Percentiles rank a stretch among this genome's conserved stretches.
Evolutionary conservation across 768 basidiomycete species (phyloP).

Genomic region (Paxillus involutus): DNA sequence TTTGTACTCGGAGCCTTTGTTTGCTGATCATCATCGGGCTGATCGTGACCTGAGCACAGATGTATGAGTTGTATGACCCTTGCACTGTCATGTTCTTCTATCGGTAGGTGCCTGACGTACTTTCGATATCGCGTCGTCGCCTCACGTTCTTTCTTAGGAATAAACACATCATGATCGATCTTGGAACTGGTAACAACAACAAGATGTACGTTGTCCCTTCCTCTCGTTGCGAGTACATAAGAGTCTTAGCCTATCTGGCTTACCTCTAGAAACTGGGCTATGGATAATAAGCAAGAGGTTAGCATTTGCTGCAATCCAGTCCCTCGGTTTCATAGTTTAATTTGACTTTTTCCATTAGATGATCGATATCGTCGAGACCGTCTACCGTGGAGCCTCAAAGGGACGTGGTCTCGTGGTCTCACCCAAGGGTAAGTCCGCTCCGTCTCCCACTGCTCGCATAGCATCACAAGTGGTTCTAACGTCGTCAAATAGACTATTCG

Average conservation of each 20-base stretch:
- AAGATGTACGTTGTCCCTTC: conserved; percentile 72
- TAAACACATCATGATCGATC: conserved; percentile 99
- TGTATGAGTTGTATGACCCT: conserved; percentile 98
- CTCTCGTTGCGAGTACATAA: neutral
- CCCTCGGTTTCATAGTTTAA: neutral
- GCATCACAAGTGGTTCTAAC: neutral
- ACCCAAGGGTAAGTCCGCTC: conserved; percentile 70
- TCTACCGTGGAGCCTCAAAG: conserved; percentile 96
- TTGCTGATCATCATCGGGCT: neutral
- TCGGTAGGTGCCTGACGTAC: conserved; percentile 53
- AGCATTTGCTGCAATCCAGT: conserved; percentile 10
- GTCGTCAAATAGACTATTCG: conserved; percentile 60
- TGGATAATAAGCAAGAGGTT: conserved; percentile 98
- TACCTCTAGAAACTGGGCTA: conserved; percentile 89
- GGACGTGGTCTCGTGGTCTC: conserved; percentile 97
- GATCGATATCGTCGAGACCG: conserved; percentile 97
- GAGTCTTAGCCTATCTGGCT: neutral
- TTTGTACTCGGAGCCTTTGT: neutral
- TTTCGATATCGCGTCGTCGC: neutral
- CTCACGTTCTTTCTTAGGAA: conserved; percentile 51
- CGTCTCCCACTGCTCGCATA: neutral
- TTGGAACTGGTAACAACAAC: conserved; percentile 99
- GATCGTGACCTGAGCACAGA: conserved; percentile 45
- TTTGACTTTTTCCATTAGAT: conserved; percentile 48
- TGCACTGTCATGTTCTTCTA: conserved; percentile 99